A percentile compares a stretch with the other conserved stretches of the same genome.
These are phyloP conservation scores for Byssothecium circinans DNA, from an alignment of 2,329 filamentous ascomycete genomes.

Conservation along the genomic window DNA sequence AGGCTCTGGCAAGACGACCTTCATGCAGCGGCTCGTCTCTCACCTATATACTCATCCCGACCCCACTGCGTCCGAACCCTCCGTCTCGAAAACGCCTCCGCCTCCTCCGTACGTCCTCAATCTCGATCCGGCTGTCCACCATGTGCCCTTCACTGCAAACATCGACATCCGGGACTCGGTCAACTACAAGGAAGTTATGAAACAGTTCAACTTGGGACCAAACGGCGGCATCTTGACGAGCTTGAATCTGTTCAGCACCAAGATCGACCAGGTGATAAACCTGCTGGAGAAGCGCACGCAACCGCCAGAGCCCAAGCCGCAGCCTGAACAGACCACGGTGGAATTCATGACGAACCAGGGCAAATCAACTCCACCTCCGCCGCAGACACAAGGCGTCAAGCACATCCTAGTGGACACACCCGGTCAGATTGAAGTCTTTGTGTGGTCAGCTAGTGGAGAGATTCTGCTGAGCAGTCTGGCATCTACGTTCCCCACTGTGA, in stretches of 20 bases:
- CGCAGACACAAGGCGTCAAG: slow-evolving; percentile 61
- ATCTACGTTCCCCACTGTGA: slow-evolving; percentile 91
- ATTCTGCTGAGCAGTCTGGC: slow-evolving; percentile 93
- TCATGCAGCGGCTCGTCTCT: slow-evolving; percentile 97
- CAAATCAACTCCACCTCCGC: slow-evolving; percentile 25
- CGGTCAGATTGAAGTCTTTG: slow-evolving; percentile 97
- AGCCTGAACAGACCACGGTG: slow-evolving; percentile 36
- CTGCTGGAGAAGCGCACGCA: slow-evolving; percentile 86
- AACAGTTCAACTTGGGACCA: slow-evolving; percentile 94
- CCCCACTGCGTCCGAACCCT: slow-evolving; percentile 30
- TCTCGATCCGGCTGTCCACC: slow-evolving; percentile 90
- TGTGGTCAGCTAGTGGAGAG: slow-evolving; percentile 94
- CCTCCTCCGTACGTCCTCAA: slow-evolving; percentile 92
- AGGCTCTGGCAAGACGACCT: slow-evolving; percentile 98
- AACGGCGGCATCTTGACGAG: slow-evolving; percentile 97
- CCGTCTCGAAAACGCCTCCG: slow-evolving; percentile 30
- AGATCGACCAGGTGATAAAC: slow-evolving; percentile 90
- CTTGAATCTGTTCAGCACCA: slow-evolving; percentile 94
- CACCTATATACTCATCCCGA: slow-evolving; percentile 80
- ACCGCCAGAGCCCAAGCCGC: slow-evolving; percentile 46
- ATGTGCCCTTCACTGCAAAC: slow-evolving; percentile 92
- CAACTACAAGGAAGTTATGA: slow-evolving; percentile 99
- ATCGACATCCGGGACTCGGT: slow-evolving; percentile 99
- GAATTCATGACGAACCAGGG: slow-evolving; percentile 41
- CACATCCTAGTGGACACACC: slow-evolving; percentile 94